phyloP scores from a whole-genome alignment of 2,329 filamentous ascomycete species.

The Cordyceps tenuipes region DNA sequence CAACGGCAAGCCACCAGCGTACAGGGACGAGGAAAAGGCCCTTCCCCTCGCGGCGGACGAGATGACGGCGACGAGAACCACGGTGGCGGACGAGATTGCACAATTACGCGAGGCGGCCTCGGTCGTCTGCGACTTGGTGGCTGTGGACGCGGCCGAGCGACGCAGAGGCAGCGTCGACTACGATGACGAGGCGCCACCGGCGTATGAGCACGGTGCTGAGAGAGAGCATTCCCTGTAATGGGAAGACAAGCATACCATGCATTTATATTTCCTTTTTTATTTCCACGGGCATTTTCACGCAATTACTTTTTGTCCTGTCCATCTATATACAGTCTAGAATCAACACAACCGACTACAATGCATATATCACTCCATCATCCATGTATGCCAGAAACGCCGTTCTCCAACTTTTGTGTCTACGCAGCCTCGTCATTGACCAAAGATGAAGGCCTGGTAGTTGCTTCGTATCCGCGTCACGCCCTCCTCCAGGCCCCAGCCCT shows the following conservation, averaged over 20 bases:
- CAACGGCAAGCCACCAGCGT: background rate
- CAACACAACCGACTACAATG: background rate
- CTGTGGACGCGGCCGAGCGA: constrained; percentile 23
- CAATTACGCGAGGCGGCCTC: constrained; percentile 30
- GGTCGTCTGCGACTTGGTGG: constrained; percentile 31
- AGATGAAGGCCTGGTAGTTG: constrained; percentile 75
- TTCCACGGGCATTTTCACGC: background rate
- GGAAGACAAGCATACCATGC: background rate
- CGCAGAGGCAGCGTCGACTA: background rate
- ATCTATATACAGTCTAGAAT: background rate
- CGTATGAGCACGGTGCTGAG: constrained; percentile 15
- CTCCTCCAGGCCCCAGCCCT: constrained; percentile 66
- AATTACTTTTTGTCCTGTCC: background rate
- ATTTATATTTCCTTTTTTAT: background rate
- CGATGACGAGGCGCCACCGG: constrained; percentile 15
- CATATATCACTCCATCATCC: background rate
- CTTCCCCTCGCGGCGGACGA: background rate
- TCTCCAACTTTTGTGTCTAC: background rate
- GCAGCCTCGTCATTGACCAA: constrained; percentile 38
- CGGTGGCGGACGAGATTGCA: constrained; percentile 32
- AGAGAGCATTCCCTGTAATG: background rate
- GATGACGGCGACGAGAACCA: constrained; percentile 1
- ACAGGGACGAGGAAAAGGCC: background rate
- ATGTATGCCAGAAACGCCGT: background rate
- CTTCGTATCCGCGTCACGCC: constrained; percentile 58